A percentile compares a stretch with the other conserved stretches of the same genome.
Evolutionary conservation across 306 rosid species (phyloP).

Genomic region (Castanopsis chinensis): DNA sequence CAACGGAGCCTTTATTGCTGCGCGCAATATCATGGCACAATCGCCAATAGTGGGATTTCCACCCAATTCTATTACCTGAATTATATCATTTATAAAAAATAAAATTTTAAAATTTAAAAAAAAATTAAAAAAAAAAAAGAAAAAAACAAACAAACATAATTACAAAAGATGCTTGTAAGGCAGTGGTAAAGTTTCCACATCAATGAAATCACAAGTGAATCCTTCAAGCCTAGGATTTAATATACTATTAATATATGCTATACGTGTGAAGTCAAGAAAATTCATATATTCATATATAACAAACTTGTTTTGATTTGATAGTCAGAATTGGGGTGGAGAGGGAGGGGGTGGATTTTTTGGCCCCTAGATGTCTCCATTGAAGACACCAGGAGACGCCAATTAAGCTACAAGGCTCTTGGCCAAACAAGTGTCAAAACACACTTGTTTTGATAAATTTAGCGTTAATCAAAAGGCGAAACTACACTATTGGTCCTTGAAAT

Average conservation of each 20-base stretch:
- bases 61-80: slow-evolving; percentile 86
- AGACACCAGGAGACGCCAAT: too few species aligned
- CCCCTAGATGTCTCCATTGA: too few species aligned
- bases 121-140: too few species aligned
- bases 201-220: neutral
- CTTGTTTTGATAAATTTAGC: neutral
- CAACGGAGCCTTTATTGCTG: slow-evolving; percentile 78
- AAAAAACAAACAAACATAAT: neutral
- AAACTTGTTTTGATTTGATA: too few species aligned
- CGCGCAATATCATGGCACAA: slow-evolving; percentile 87
- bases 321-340: too few species aligned
- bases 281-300: neutral
- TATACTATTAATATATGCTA: neutral
- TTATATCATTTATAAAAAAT: slow-evolving; percentile 21
- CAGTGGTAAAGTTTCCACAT: neutral
- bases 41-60: slow-evolving; percentile 92
- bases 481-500: too few species aligned
- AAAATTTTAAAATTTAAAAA: too few species aligned
- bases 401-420: too few species aligned
- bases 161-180: neutral
- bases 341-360: too few species aligned
- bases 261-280: neutral
- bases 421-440: neutral
- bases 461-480: neutral
- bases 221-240: neutral